phyloP scores from a whole-genome alignment of 345 rosid species.

The Rhodamnia argentea region DNA sequence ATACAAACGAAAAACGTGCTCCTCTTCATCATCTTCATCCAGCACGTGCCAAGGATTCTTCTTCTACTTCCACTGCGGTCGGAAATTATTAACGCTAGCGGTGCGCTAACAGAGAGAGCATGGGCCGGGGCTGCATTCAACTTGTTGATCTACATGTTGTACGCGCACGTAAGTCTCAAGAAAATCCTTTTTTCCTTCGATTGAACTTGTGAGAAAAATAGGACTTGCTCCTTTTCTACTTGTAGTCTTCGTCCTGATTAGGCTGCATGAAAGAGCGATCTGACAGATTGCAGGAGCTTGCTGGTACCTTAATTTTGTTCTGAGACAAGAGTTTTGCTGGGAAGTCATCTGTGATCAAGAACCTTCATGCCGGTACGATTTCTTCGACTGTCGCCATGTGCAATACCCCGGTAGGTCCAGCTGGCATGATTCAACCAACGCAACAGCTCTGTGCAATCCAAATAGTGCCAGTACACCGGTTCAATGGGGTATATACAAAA shows the following conservation, averaged over 20 bases:
- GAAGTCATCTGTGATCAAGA: conserved; percentile 13
- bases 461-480: not conserved
- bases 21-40: conserved; percentile 10
- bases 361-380: conserved; percentile 4
- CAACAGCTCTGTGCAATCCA: conserved; percentile 18
- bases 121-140: conserved; percentile 34
- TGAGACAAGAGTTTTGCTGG: conserved; percentile 25
- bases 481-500: conserved; percentile 12
- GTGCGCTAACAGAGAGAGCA: conserved; percentile 16
- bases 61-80: conserved; percentile 14
- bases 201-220: not conserved
- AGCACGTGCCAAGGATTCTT: conserved; percentile 16
- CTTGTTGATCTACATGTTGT: conserved; percentile 23
- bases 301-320: conserved; percentile 22
- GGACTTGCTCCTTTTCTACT: not conserved
- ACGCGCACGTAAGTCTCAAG: conserved; percentile 15
- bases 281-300: conserved; percentile 23
- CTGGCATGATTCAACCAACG: conserved; percentile 1
- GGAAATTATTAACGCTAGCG: conserved; percentile 15
- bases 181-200: not conserved
- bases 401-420: not conserved
- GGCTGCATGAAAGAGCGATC: not conserved
- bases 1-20: conserved; percentile 3
- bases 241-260: not conserved
- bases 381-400: conserved; percentile 13